These are phyloP conservation scores for Aegilops bicornis DNA, from an alignment of 176 grass and related monocot genomes.

Conservation along the genomic window DNA sequence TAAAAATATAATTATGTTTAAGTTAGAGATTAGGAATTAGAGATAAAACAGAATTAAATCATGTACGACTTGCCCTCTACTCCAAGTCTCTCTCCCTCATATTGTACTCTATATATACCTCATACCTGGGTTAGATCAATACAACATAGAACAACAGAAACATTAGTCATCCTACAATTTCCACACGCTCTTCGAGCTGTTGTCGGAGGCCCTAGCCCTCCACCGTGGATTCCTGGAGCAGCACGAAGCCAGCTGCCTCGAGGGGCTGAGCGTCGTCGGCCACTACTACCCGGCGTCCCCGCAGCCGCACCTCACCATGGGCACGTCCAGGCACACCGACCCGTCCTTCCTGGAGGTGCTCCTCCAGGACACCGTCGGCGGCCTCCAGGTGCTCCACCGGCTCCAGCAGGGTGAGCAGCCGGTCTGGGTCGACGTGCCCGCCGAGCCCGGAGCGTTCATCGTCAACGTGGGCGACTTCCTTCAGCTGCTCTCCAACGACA, in stretches of 20 bases:
- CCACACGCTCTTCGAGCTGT: constrained; percentile 34
- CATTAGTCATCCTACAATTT: too few relatives aligned
- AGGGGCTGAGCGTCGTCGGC: background rate
- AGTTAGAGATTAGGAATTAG: too few relatives aligned
- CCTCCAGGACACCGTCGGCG: background rate
- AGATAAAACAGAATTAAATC: too few relatives aligned
- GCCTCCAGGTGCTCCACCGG: background rate
- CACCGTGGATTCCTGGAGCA: background rate
- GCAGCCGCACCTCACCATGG: constrained; percentile 46
- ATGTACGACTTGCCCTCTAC: too few relatives aligned
- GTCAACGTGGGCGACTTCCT: background rate
- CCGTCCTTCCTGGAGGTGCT: constrained; percentile 51
- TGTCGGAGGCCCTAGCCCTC: constrained; percentile 52
- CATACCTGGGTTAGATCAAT: too few relatives aligned
- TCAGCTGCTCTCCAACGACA: background rate
- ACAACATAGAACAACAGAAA: too few relatives aligned
- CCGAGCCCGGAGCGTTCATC: background rate
- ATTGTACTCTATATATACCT: too few relatives aligned
- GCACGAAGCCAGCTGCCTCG: constrained; percentile 26
- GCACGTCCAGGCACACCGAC: constrained; percentile 43
- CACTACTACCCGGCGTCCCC: constrained; percentile 71
- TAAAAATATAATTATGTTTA: too few relatives aligned
- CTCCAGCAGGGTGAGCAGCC: too few relatives aligned
- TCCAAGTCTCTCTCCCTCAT: too few relatives aligned
- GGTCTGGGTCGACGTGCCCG: background rate